These are phyloP conservation scores for Globisporangium acanthophoron DNA, from an alignment of 352 stramenopile genomes.

Conservation along the genomic window DNA sequence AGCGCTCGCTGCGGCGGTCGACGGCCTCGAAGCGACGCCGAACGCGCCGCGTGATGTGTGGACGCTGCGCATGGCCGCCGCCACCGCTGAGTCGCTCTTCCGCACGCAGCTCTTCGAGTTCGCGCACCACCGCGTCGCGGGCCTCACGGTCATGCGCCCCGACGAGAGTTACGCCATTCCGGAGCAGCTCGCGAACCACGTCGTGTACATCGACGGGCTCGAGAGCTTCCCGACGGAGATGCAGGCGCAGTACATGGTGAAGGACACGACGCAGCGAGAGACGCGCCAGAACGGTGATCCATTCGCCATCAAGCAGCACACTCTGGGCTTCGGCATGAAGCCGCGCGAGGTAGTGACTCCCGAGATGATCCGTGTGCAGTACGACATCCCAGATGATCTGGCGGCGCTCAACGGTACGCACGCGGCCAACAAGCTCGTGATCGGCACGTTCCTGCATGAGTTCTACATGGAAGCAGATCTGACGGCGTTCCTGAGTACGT, in stretches of 20 bases:
- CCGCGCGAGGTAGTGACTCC: conserved; percentile 27
- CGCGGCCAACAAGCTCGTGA: conserved; percentile 41
- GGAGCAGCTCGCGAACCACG: conserved; percentile 22
- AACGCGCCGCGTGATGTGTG: conserved; percentile 40
- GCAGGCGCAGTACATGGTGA: conserved; percentile 43
- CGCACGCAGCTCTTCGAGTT: conserved; percentile 50
- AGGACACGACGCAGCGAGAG: neutral
- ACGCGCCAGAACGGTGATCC: conserved; percentile 28
- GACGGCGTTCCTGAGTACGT: conserved; percentile 26
- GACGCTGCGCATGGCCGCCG: conserved; percentile 32
- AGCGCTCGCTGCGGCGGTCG: conserved; percentile 10
- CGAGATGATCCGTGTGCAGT: conserved; percentile 43
- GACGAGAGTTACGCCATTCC: conserved; percentile 33
- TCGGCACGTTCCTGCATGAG: conserved; percentile 68
- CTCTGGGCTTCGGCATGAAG: neutral
- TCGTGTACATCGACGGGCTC: conserved; percentile 62
- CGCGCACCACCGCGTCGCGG: conserved; percentile 16
- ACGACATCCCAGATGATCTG: conserved; percentile 40
- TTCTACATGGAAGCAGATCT: conserved; percentile 62
- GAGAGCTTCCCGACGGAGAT: conserved; percentile 69
- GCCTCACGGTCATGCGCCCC: conserved; percentile 41
- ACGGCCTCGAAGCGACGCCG: conserved; percentile 6
- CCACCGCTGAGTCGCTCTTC: conserved; percentile 45
- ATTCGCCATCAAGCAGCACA: conserved; percentile 24
- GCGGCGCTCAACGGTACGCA: conserved; percentile 9